These are phyloP conservation scores for Mycena kentingensis DNA, from an alignment of 768 basidiomycete genomes.

Conservation along the genomic window DNA sequence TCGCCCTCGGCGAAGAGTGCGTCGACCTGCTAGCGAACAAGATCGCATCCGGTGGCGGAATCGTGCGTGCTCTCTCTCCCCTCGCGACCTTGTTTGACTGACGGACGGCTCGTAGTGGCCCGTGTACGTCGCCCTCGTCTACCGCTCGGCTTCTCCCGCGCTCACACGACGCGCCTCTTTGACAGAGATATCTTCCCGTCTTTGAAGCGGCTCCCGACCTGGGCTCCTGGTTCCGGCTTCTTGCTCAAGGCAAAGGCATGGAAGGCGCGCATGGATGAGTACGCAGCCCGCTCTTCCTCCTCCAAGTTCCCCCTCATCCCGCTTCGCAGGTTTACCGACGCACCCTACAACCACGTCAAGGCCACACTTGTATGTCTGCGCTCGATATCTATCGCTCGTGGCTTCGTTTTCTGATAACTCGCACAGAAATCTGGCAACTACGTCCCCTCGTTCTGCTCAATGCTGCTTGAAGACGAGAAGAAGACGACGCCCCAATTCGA, in stretches of 20 bases:
- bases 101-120: conserved; percentile 13
- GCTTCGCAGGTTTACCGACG: conserved; percentile 50
- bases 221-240: conserved; percentile 72
- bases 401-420: conserved; percentile 9
- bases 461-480: conserved; percentile 54
- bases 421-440: conserved; percentile 43
- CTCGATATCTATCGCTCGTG: conserved; percentile 2
- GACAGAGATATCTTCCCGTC: conserved; percentile 38
- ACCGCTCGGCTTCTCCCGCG: neutral
- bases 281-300: neutral
- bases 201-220: conserved; percentile 60
- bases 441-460: conserved; percentile 48
- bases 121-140: conserved; percentile 10
- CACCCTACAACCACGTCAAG: conserved; percentile 61
- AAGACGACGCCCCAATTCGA: conserved; percentile 48
- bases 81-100: conserved; percentile 42
- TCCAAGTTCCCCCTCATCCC: neutral
- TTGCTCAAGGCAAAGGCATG: conserved; percentile 59
- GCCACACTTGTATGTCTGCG: conserved; percentile 50
- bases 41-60: conserved; percentile 44
- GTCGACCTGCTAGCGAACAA: conserved; percentile 43
- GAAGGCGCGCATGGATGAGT: conserved; percentile 63
- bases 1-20: conserved; percentile 46
- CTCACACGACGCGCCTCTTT: conserved; percentile 1
- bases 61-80: conserved; percentile 46